A percentile compares a stretch with the other conserved stretches of the same genome.
These are phyloP conservation scores for Suillus luteus DNA, from an alignment of 768 basidiomycete genomes.

Conservation along the genomic window DNA sequence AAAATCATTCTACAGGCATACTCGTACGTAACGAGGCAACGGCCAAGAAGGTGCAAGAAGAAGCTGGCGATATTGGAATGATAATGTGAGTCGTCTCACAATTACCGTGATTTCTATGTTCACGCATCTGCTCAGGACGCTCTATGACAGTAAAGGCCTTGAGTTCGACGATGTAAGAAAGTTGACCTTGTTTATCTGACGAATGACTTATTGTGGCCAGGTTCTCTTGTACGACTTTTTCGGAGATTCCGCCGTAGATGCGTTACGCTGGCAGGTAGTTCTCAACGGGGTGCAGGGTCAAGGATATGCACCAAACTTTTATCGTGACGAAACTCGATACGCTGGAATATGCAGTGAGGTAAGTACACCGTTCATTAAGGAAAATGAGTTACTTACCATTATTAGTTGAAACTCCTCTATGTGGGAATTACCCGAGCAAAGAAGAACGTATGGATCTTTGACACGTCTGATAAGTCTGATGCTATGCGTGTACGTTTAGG, in stretches of 20 bases:
- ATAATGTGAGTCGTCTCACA: conserved; percentile 49
- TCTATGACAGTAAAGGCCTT: conserved; percentile 35
- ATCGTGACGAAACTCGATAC: conserved; percentile 45
- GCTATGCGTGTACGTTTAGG: conserved; percentile 53
- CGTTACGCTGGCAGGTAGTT: conserved; percentile 60
- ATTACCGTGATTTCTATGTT: background rate
- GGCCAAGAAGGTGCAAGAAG: conserved; percentile 43
- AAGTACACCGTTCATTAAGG: conserved; percentile 11
- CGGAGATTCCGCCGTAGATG: conserved; percentile 54
- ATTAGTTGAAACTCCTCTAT: conserved; percentile 65
- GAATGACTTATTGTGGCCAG: conserved; percentile 34
- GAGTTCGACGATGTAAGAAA: conserved; percentile 25
- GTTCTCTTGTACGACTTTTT: conserved; percentile 79
- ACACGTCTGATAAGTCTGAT: conserved; percentile 55
- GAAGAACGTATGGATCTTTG: conserved; percentile 71
- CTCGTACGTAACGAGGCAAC: conserved; percentile 65
- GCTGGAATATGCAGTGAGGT: conserved; percentile 62
- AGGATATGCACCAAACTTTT: conserved; percentile 45
- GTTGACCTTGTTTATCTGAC: background rate
- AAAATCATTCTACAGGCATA: conserved; percentile 52
- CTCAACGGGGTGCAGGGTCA: conserved; percentile 42
- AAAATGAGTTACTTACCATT: background rate
- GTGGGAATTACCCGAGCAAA: conserved; percentile 72
- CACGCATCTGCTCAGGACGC: conserved; percentile 23
- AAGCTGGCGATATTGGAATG: conserved; percentile 59